Evolutionary conservation across 2,329 filamentous ascomycete species (phyloP).

Genomic region (Podosphaera xanthii): DNA sequence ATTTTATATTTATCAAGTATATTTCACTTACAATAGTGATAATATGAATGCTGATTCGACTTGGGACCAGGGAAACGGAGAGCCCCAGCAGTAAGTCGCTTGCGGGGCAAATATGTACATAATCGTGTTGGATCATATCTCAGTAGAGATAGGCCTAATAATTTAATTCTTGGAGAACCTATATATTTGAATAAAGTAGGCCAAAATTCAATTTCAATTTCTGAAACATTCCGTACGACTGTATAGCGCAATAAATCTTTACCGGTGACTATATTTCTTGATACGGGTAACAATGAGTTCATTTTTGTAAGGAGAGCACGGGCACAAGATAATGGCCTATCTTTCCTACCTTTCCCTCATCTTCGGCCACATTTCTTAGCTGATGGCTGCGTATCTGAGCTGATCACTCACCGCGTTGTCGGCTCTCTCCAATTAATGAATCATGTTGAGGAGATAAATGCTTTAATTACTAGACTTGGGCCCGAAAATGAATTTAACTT

Average conservation of each 20-base stretch:
- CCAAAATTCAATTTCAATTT: neutral
- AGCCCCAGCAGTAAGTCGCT: neutral
- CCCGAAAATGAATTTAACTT: neutral
- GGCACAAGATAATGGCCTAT: neutral
- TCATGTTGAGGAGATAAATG: neutral
- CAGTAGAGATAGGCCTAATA: neutral
- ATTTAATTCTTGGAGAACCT: neutral
- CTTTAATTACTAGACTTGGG: neutral
- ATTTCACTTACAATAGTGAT: too few species aligned
- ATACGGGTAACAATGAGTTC: neutral
- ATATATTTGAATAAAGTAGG: neutral
- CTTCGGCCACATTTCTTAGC: neutral
- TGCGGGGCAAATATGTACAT: neutral
- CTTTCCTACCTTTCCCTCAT: too few species aligned
- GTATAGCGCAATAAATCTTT: neutral
- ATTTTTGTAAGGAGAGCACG: slow-evolving; percentile 1
- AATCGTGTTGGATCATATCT: neutral
- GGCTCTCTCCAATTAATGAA: neutral
- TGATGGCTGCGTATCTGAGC: neutral
- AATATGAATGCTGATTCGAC: neutral
- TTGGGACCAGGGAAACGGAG: neutral
- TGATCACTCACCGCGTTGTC: neutral
- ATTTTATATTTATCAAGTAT: too few species aligned
- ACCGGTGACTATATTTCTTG: neutral
- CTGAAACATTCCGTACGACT: neutral